Evolutionary conservation across 2,329 filamentous ascomycete species (phyloP), one percentile per base, ranked within the genome.

Genomic region (Diaporthe citri): DNA sequence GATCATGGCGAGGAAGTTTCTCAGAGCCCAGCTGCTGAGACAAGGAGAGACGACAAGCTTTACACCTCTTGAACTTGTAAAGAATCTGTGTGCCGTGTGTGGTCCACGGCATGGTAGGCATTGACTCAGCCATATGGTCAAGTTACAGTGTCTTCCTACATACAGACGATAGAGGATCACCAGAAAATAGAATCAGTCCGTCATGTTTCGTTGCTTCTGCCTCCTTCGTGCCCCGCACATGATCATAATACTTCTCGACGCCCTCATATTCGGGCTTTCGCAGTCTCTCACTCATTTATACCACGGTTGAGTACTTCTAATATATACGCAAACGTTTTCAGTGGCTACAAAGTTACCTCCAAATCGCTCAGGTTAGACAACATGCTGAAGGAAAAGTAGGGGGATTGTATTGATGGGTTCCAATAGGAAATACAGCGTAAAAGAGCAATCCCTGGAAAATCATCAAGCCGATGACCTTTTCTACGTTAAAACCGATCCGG

Each of bases 181-280:
- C 55, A 57, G 56, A 59, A 62, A 41, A 62, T 62, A 43, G 59
- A 62, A 62, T 6, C 28, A 4, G n/a, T 28, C n/a, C 20, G 59
- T 43, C 25, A 12, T 31, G 25, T 10, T 12, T 12, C 10, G n/a
- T 8, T 28, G 15, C 13, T 43, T 62, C 39, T 43, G 59, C n/a
- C 36, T 28, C 36, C 12, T 39, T n/a, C 6, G 5, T 25, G 25
- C 9, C 17, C 12, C 20, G n/a, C 12, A 20, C 36, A n/a, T 39
- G 2, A 39, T 31, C 31, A 13, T 34, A n/a, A 8, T 1, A 9
- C 4, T n/a, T n/a, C 31, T 22, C 12, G 34, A 12, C 10, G 8
- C 31, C 7, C 17, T 56, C 3, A 17, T 36, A 22, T 36, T 22
- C 9, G 36, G 22, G 31, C 31, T 31, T 31, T 59, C 3, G 20